These are phyloP conservation scores for Stropharia rugosoannulata DNA, from an alignment of 768 basidiomycete genomes.

Conservation along the genomic window DNA sequence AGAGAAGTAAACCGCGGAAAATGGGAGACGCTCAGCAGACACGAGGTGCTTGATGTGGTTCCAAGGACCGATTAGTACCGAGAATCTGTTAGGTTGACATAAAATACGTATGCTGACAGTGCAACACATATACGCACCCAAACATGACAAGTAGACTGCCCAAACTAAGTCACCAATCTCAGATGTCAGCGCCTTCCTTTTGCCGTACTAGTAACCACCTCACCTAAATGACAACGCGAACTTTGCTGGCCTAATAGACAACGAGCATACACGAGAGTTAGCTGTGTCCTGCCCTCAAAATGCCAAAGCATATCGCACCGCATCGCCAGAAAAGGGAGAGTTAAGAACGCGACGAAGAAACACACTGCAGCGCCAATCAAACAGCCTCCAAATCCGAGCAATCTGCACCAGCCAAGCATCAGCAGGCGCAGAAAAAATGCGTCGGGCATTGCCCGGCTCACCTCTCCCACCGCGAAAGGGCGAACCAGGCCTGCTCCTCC, in stretches of 20 bases:
- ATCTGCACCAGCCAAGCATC: slow-evolving; percentile 37
- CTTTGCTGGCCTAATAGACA: slow-evolving; percentile 72
- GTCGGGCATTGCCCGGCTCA: slow-evolving; percentile 24
- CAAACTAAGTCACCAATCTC: slow-evolving; percentile 42
- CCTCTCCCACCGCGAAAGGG: slow-evolving; percentile 93
- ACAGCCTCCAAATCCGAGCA: slow-evolving; percentile 90
- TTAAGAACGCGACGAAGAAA: slow-evolving; percentile 89
- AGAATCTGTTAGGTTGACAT: slow-evolving; percentile 50
- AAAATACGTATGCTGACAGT: background rate
- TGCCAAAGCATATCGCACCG: slow-evolving; percentile 26
- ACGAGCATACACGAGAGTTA: slow-evolving; percentile 3
- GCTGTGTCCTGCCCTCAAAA: background rate
- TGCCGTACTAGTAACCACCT: background rate
- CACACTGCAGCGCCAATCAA: slow-evolving; percentile 89
- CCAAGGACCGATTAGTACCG: slow-evolving; percentile 85
- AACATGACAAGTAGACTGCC: slow-evolving; percentile 96
- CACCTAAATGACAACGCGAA: slow-evolving; percentile 89
- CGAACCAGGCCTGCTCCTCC: slow-evolving; percentile 96
- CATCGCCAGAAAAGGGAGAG: slow-evolving; percentile 55
- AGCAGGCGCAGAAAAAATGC: background rate
- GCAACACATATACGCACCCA: slow-evolving; percentile 53
- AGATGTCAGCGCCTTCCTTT: slow-evolving; percentile 8
- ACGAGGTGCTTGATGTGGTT: slow-evolving; percentile 89
- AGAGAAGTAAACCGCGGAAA: slow-evolving; percentile 78
- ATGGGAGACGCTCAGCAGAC: slow-evolving; percentile 81